A percentile compares a stretch with the other conserved stretches of the same genome.
These are phyloP conservation scores for Solanum chacoense DNA, from an alignment of 305 asterid species.

Conservation along the genomic window DNA sequence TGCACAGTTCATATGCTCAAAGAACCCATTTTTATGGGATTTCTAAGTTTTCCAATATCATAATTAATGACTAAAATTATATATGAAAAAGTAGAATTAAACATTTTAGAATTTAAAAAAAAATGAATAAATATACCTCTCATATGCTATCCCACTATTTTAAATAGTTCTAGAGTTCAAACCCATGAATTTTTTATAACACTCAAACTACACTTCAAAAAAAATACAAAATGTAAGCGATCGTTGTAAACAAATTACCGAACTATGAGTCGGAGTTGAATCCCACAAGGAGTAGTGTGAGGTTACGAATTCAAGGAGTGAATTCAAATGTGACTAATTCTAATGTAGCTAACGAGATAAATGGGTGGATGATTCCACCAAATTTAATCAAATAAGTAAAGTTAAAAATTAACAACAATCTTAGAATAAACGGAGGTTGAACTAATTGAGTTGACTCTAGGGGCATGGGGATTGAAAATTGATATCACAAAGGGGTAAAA, in stretches of 20 bases:
- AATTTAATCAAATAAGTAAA: neutral
- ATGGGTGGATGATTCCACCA: neutral
- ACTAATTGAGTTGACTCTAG: neutral
- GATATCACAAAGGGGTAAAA: neutral
- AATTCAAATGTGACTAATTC: neutral
- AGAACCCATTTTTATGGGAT: neutral
- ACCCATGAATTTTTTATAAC: neutral
- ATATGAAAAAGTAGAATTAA: neutral
- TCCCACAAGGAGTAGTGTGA: neutral
- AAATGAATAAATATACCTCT: neutral
- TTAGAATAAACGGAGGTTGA: neutral
- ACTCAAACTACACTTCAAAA: neutral
- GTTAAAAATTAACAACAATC: neutral
- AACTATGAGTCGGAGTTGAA: neutral
- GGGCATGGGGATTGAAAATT: neutral
- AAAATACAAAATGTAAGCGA: neutral
- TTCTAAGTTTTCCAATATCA: neutral
- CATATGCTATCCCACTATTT: neutral
- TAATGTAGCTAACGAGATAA: neutral
- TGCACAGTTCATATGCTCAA: neutral
- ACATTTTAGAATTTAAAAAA: neutral
- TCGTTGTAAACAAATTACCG: neutral
- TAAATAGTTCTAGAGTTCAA: neutral
- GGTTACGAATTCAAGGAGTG: neutral
- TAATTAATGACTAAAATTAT: neutral